phyloP scores from a whole-genome alignment of 1,139 yeast genomes.

The Candida sp. region DNA sequence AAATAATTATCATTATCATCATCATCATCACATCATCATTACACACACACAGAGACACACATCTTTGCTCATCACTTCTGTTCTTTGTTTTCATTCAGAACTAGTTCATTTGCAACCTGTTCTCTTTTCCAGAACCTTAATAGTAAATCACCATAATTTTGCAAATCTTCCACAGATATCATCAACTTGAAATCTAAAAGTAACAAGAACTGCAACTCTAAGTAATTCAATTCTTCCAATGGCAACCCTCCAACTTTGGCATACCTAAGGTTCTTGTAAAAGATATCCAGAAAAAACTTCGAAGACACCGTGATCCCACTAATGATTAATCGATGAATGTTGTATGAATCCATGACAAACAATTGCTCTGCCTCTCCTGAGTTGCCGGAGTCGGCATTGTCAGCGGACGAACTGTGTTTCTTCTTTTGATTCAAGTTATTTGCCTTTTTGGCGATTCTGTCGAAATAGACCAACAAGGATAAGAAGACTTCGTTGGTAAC shows the following conservation, averaged over 20 bases:
- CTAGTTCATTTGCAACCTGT: conserved; percentile 45
- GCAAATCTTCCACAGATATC: conserved; percentile 91
- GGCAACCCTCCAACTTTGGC: conserved; percentile 99
- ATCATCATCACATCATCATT: not conserved
- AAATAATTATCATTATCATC: not conserved
- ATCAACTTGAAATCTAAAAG: conserved; percentile 85
- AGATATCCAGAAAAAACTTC: conserved; percentile 94
- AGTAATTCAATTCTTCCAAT: conserved; percentile 88
- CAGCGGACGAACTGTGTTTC: conserved; percentile 17
- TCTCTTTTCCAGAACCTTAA: conserved; percentile 85
- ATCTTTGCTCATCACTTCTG: not conserved
- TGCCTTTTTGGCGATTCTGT: conserved; percentile 90
- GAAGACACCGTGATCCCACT: conserved; percentile 98
- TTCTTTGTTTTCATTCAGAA: conserved; percentile 14
- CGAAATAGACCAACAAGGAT: conserved; percentile 90
- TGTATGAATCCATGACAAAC: conserved; percentile 95
- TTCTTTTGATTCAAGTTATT: conserved; percentile 49
- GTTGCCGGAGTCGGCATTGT: conserved; percentile 12
- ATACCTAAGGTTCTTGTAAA: conserved; percentile 93
- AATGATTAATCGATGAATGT: conserved; percentile 90
- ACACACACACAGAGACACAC: not conserved
- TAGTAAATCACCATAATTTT: conserved; percentile 86
- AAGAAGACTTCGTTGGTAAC: conserved; percentile 96
- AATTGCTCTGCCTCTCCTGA: conserved; percentile 49
- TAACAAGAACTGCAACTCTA: conserved; percentile 87